phyloP scores from a whole-genome alignment of 139 green algal genomes.

The Chloropicon primus region DNA sequence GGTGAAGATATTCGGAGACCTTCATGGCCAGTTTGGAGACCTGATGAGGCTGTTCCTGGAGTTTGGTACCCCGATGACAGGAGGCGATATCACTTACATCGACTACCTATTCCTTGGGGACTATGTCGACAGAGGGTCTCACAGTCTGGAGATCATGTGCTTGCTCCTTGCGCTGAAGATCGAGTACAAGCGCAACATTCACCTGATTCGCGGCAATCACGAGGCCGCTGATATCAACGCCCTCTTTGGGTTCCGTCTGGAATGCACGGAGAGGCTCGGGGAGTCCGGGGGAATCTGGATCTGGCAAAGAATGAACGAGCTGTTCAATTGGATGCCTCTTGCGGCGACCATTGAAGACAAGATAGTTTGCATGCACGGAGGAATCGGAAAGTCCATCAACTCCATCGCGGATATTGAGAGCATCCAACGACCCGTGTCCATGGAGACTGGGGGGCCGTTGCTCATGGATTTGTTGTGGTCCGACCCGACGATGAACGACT shows the following conservation, averaged over 20 bases:
- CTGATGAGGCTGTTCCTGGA: slow-evolving; percentile 99
- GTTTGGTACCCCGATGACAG: slow-evolving; percentile 88
- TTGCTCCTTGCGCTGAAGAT: slow-evolving; percentile 63
- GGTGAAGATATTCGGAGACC: slow-evolving; percentile 98
- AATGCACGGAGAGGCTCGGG: slow-evolving; percentile 88
- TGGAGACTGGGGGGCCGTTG: slow-evolving; percentile 81
- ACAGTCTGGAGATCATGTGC: slow-evolving; percentile 66
- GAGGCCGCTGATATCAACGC: slow-evolving; percentile 96
- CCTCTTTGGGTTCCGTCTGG: slow-evolving; percentile 95
- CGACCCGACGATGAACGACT: slow-evolving; percentile 95
- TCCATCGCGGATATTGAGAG: slow-evolving; percentile 77
- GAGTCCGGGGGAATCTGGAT: background rate
- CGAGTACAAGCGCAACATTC: slow-evolving; percentile 77
- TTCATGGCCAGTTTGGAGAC: slow-evolving; percentile 97
- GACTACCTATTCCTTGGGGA: slow-evolving; percentile 89
- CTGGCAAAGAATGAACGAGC: slow-evolving; percentile 55
- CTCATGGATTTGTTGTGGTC: slow-evolving; percentile 98
- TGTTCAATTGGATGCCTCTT: slow-evolving; percentile 98
- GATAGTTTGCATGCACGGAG: slow-evolving; percentile 96
- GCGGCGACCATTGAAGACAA: slow-evolving; percentile 84
- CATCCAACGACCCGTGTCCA: slow-evolving; percentile 81
- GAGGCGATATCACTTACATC: slow-evolving; percentile 98
- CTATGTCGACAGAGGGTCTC: slow-evolving; percentile 68
- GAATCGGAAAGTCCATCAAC: slow-evolving; percentile 87
- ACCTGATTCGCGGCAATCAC: slow-evolving; percentile 98